phyloP scores from a whole-genome alignment of 2,329 filamentous ascomycete genomes.

The Pseudocercospora ulei region DNA sequence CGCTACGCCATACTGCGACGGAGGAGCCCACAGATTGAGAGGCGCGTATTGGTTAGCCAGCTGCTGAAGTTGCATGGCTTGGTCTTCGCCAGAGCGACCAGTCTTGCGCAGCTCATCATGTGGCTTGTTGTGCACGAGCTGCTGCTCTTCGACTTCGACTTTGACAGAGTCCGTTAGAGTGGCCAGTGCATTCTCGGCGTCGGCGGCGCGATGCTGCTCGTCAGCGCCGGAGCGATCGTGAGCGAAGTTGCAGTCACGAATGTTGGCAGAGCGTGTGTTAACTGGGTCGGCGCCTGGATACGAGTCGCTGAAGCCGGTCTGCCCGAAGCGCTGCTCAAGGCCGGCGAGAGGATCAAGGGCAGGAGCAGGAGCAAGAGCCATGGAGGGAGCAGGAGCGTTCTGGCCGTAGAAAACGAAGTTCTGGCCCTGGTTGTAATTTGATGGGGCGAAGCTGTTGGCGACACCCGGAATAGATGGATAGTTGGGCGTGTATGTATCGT shows the following conservation, averaged over 20 bases:
- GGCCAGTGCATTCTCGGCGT: not conserved
- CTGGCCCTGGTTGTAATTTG: slow-evolving; percentile 7
- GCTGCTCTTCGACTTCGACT: slow-evolving; percentile 5
- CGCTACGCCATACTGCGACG: slow-evolving; percentile 2
- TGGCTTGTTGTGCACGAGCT: slow-evolving; percentile 5
- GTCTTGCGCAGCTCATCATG: slow-evolving; percentile 1
- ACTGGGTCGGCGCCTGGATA: slow-evolving; percentile 7
- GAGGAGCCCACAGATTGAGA: not conserved
- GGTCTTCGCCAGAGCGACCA: not conserved
- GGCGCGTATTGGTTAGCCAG: not conserved
- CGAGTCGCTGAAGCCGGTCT: slow-evolving; percentile 11
- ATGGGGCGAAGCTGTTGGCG: slow-evolving; percentile 28
- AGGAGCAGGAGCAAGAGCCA: slow-evolving; percentile 2
- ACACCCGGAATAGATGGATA: slow-evolving; percentile 31
- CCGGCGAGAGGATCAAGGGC: not conserved
- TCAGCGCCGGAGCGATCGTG: slow-evolving; percentile 16
- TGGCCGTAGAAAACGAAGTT: slow-evolving; percentile 14
- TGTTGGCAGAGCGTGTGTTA: slow-evolving; percentile 8
- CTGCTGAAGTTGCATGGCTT: not conserved
- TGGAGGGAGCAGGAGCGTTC: not conserved
- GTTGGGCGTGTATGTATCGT: slow-evolving; percentile 32
- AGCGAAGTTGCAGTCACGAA: slow-evolving; percentile 21
- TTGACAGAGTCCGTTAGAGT: slow-evolving; percentile 9
- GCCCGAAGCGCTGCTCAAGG: slow-evolving; percentile 8
- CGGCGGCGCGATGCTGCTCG: slow-evolving; percentile 8